A percentile compares a stretch with the other conserved stretches of the same genome.
Evolutionary conservation across 345 rosid genomes (phyloP).

Genomic region (Camelina laxa): DNA sequence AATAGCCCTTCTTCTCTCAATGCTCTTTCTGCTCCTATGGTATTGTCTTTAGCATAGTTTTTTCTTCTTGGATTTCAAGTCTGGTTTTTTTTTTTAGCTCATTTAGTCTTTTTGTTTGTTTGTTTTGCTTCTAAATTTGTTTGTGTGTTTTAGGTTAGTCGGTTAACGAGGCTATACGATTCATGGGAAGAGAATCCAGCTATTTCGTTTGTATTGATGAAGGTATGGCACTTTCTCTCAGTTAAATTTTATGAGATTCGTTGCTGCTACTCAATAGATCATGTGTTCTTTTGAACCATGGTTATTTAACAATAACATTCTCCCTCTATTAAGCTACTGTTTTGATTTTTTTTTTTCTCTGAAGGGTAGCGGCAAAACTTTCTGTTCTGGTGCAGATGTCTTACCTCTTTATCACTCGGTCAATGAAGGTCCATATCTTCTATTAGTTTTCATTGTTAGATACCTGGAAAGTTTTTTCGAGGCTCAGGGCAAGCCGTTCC

Average conservation of each 20-base stretch:
- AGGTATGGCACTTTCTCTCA: slow-evolving; percentile 56
- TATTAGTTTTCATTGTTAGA: neutral
- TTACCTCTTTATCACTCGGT: slow-evolving; percentile 59
- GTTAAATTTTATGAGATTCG: neutral
- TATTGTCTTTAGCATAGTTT: slow-evolving; percentile 23
- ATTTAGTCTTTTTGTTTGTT: neutral
- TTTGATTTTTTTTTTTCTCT: slow-evolving; percentile 36
- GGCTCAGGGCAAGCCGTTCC: slow-evolving; percentile 13
- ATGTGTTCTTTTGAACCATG: neutral
- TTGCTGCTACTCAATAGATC: neutral
- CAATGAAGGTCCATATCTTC: slow-evolving; percentile 59
- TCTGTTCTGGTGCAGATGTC: slow-evolving; percentile 86
- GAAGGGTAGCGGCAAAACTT: slow-evolving; percentile 87
- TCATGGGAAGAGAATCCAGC: slow-evolving; percentile 96
- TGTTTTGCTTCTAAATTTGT: neutral
- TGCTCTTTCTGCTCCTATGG: slow-evolving; percentile 78
- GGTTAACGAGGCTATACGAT: slow-evolving; percentile 78
- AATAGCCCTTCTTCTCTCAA: slow-evolving; percentile 73
- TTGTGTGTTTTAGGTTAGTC: slow-evolving; percentile 54
- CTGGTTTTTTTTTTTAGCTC: slow-evolving; percentile 5
- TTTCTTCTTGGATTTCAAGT: neutral
- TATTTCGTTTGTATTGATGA: slow-evolving; percentile 81
- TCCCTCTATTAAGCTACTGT: slow-evolving; percentile 43
- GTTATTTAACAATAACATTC: neutral
- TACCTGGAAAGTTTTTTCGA: slow-evolving; percentile 10